Evolutionary conservation across 2,329 filamentous ascomycete genomes (phyloP), one percentile per base, ranked within the genome.

Genomic region (Myriosclerotinia duriaeana): DNA sequence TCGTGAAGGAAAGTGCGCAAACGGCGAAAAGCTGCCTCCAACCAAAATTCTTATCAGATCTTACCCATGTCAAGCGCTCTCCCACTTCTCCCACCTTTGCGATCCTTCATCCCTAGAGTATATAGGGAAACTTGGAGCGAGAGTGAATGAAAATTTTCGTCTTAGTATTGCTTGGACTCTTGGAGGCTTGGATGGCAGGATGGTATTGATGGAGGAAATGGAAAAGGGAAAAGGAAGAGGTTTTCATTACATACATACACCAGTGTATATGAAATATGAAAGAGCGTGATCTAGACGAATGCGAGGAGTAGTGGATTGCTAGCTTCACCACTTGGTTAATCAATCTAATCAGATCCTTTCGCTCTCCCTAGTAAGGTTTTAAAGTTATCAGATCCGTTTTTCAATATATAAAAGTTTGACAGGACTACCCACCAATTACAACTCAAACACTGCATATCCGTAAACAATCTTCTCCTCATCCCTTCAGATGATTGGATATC

Each of bases 381-480:
- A 59, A 65, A 56, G 63, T 65, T 65, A 65, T 59, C 53, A 60
- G 53, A 59, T 59, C 63, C 53, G 46, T 40, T 8, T 15, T 15
- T 52, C 14, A 22, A 46, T 17, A 46, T 17, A 46, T 26, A 12
- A 3, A 58, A 58, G 20, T 17, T 42, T 42, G 15, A 17, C 38
- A 15, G 7, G 42, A 34, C 17, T 46, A 14, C 9, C 7, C 40
- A 34, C 38, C 38, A 58, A 58, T 58, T 17, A 12, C 22, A 58
- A 34, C 22, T 8, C 26, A 17, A 44, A 15, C 4, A 22, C 40
- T 44, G 9, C 2, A 44, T 44, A 30, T 44, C 15, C 15, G 15
- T 30, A n/a, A 44, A 58, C 44, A 58, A 58, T 58, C 22, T 58
- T 34, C 54, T 58, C 38, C 22, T 44, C 54, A 20, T 20, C 30